Evolutionary conservation across 129 eudicot species (phyloP).

Genomic region (Calendula officinalis): DNA sequence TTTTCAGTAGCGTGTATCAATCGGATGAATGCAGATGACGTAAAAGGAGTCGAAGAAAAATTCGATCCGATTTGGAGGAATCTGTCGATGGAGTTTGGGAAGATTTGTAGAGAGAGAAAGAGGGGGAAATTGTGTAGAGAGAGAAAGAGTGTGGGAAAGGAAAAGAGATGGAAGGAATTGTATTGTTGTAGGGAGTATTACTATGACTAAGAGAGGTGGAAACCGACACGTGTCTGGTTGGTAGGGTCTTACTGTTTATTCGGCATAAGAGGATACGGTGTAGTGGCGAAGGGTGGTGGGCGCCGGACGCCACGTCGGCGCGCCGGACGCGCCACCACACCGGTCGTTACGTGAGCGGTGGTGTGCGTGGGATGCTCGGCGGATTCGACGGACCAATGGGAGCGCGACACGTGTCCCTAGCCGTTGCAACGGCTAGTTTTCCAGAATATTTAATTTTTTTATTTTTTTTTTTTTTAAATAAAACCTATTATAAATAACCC

Average conservation of each 20-base stretch:
- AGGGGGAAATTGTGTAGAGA: constrained; percentile 18
- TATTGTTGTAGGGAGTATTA: constrained; percentile 18
- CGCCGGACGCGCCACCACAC: no score
- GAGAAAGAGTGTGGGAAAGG: constrained; percentile 22
- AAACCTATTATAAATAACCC: no score
- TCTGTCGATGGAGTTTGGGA: constrained; percentile 26
- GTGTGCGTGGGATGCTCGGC: no score
- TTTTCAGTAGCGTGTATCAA: neutral
- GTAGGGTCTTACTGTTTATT: constrained; percentile 25
- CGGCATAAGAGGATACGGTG: constrained; percentile 4
- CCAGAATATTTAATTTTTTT: no score
- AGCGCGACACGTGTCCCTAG: no score
- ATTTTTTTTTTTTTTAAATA: no score
- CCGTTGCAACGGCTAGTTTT: no score
- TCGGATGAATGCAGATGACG: constrained; percentile 13
- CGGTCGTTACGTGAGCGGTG: no score
- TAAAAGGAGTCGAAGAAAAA: neutral
- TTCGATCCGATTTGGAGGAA: constrained; percentile 19
- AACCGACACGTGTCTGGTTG: constrained; percentile 40
- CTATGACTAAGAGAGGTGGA: constrained; percentile 30
- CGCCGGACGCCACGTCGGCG: no score
- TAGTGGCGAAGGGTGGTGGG: no score
- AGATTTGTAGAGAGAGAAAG: constrained; percentile 24
- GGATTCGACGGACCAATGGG: no score
- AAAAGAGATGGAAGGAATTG: constrained; percentile 14